A percentile compares a stretch with the other conserved stretches of the same genome.
Conservation (phyloP, 768 basidiomycete species). For the Scleroderma citrinum region DNA sequence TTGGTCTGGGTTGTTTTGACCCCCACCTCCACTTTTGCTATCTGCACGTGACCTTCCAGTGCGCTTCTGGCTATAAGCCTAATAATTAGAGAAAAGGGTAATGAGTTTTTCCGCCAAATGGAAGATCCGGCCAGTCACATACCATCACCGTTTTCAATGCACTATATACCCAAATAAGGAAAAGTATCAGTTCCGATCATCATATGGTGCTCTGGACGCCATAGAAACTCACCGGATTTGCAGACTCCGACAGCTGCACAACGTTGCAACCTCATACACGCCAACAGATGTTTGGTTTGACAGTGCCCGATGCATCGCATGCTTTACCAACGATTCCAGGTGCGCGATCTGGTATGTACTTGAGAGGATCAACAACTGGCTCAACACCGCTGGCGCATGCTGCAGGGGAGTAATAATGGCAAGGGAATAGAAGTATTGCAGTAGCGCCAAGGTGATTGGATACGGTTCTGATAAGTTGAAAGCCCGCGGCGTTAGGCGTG, state of each 20-base stretch:
- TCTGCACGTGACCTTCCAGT: slow-evolving; percentile 45
- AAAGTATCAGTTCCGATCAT: slow-evolving; percentile 1
- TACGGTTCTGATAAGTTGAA: slow-evolving; percentile 86
- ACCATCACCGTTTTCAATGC: slow-evolving; percentile 85
- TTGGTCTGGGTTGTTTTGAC: slow-evolving; percentile 30
- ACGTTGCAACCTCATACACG: slow-evolving; percentile 91
- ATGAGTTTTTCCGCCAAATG: neutral
- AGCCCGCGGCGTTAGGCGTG: slow-evolving; percentile 71
- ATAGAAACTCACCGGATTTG: slow-evolving; percentile 69
- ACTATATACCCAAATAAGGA: slow-evolving; percentile 29
- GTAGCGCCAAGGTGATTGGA: slow-evolving; percentile 77
- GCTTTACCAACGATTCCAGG: slow-evolving; percentile 76
- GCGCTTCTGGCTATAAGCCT: slow-evolving; percentile 79
- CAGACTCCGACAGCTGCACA: slow-evolving; percentile 82
- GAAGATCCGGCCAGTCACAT: slow-evolving; percentile 14
- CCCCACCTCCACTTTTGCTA: slow-evolving; percentile 37
- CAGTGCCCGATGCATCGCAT: slow-evolving; percentile 88
- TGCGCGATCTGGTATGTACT: slow-evolving; percentile 77
- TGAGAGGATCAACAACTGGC: slow-evolving; percentile 77
- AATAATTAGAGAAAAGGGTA: slow-evolving; percentile 12
- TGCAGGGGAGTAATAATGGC: slow-evolving; percentile 87
- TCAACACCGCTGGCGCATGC: slow-evolving; percentile 83
- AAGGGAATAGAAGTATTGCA: slow-evolving; percentile 92
- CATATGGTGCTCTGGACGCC: slow-evolving; percentile 11
- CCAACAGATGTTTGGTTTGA: slow-evolving; percentile 83